Base-by-base conservation (phyloP, 768 basidiomycete genomes). In the Lanmaoa pseudosensibilis region DNA sequence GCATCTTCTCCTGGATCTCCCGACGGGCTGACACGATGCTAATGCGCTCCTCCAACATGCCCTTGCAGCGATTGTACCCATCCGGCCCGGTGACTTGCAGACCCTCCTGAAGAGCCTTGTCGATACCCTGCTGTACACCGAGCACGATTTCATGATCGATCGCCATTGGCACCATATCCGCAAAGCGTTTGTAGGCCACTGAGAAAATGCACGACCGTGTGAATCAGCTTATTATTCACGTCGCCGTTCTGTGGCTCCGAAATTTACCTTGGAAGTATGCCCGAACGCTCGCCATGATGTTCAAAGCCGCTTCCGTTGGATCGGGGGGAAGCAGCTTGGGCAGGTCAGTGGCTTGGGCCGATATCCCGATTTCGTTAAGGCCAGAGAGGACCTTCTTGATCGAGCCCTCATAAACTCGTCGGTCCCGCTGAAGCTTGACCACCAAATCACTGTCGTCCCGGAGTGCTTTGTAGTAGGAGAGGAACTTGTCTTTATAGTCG, bases 211-310 rank as follows among this genome's bases (percentile, higher is more conserved):
- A 19, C 32, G 7, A 21, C 10, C 25, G 27, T 33, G 32, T 5
- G 10, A 45, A 41, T 56, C 36, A 46, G 23, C 33, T 25, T 3
- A 44, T 49, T 9, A 2, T 19, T 18, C 41, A 49, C 27, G 32
- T 2, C 5, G 4, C 3, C 6, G 11, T 9, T 43, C 2, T 25
- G 12, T 38, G 32, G 8, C 30, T 34, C n/a, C 8, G 27, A 39
- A 36, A 44, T 32, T n/a, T 62, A 87, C 89, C 88, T 77, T 89
- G 85, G 68, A 89, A 90, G 60, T 90, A 89, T 0, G 84, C 87
- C 5, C 86, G 76, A 2, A 88, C 85, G 53, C 83, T 80, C 0
- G 86, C 85, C 86, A 90, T 89, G 62, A 90, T 86, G 4, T 69
- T 61, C 18, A 90, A 60, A 0, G 84, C 84, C 0, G 80, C 77